phyloP scores from a whole-genome alignment of 768 basidiomycete species.

The Mycena crocata region DNA sequence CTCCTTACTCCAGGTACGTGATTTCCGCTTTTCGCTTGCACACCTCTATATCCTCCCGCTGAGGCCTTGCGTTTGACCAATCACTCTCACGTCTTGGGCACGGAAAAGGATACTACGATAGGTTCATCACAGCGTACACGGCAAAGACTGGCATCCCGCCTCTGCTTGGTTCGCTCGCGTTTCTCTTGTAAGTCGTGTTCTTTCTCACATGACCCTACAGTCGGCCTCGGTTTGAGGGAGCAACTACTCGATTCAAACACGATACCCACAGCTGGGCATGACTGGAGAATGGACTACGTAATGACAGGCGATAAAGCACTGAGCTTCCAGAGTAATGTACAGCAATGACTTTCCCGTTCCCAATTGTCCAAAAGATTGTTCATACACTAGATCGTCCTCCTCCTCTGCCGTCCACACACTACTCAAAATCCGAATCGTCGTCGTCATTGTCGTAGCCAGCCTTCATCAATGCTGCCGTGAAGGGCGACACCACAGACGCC shows the following conservation, averaged over 20 bases:
- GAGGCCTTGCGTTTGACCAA: slow-evolving; percentile 82
- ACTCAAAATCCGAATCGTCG: slow-evolving; percentile 26
- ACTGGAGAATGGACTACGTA: slow-evolving; percentile 75
- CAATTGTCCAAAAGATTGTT: neutral
- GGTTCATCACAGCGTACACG: slow-evolving; percentile 71
- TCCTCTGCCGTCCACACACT: neutral
- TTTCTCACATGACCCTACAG: slow-evolving; percentile 47
- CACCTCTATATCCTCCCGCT: slow-evolving; percentile 6
- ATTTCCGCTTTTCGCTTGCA: slow-evolving; percentile 1
- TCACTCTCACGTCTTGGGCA: slow-evolving; percentile 79
- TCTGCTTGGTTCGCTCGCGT: slow-evolving; percentile 61
- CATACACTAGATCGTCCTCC: neutral
- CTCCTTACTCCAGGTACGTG: slow-evolving; percentile 73
- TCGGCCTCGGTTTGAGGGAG: slow-evolving; percentile 73
- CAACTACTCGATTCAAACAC: slow-evolving; percentile 65
- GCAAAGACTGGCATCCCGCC: slow-evolving; percentile 58
- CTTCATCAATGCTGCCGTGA: slow-evolving; percentile 30
- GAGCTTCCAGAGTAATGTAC: slow-evolving; percentile 27
- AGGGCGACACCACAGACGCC: slow-evolving; percentile 26
- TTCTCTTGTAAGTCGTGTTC: slow-evolving; percentile 22
- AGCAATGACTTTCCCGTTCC: neutral
- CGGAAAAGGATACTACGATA: slow-evolving; percentile 88
- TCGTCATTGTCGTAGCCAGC: slow-evolving; percentile 26
- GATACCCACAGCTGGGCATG: slow-evolving; percentile 66
- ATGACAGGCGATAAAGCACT: slow-evolving; percentile 57